Evolutionary conservation across 1,139 yeast species (phyloP).

Genomic region (Debaryomyces sp.): DNA sequence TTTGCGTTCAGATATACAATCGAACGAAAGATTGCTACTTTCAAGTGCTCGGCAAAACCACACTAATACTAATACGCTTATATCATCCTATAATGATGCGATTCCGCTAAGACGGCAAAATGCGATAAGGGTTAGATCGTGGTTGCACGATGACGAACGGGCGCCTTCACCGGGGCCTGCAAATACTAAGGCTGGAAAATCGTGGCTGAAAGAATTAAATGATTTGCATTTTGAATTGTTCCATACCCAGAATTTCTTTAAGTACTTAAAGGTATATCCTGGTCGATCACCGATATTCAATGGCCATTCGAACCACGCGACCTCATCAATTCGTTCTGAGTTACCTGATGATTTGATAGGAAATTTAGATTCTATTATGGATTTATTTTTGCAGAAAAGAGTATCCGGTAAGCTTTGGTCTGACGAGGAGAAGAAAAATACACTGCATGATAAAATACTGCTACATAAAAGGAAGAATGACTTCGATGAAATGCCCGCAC

Average conservation of each 20-base stretch:
- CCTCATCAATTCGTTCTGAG: conserved; percentile 2
- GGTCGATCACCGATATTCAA: conserved; percentile 12
- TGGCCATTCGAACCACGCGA: conserved; percentile 9
- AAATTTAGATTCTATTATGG: conserved; percentile 25
- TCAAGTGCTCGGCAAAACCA: conserved; percentile 33
- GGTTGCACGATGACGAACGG: not conserved
- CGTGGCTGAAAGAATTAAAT: conserved; percentile 13
- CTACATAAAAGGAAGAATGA: conserved; percentile 12
- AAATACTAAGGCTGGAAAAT: not conserved
- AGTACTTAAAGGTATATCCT: conserved; percentile 4
- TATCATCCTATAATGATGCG: conserved; percentile 9
- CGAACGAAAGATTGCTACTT: conserved; percentile 28
- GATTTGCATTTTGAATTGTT: conserved; percentile 15
- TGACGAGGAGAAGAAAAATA: not conserved
- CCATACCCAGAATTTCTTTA: conserved; percentile 6
- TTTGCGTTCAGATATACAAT: conserved; percentile 18
- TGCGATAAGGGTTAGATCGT: conserved; percentile 19
- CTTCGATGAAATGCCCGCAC: conserved; percentile 1
- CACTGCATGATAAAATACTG: not conserved
- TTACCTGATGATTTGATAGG: conserved; percentile 12
- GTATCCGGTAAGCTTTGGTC: conserved; percentile 19
- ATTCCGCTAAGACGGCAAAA: conserved; percentile 23
- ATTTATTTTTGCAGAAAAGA: conserved; percentile 22
- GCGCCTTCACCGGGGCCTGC: not conserved
- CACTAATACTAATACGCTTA: conserved; percentile 21